Base-by-base conservation (phyloP, 305 asterid genomes). In the Ilex paraguariensis region DNA sequence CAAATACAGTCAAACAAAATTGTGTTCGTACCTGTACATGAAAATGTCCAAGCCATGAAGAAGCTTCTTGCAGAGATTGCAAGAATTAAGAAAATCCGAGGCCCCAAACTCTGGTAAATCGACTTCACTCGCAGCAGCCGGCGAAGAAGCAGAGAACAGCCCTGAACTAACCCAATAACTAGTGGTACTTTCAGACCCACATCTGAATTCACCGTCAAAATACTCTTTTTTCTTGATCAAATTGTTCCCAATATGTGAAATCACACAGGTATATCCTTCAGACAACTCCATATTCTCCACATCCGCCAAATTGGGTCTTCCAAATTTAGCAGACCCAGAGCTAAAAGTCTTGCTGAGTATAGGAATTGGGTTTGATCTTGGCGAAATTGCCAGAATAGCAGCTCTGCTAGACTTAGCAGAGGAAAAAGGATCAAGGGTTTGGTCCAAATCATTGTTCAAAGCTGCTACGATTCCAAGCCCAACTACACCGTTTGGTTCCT, bases 41-140 rank as follows among this genome's bases (percentile, higher is more conserved):
- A 82, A 89, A 72, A 89, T 87, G 73, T 89, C 96, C 87, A 89
- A 66, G n/a, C 96, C 96, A 49, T 89, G 82, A 70, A 89, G 96
- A 84, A 62, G 65, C 81, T 89, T 89, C 77, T 77, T 60, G 77
- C 96, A 89, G 44, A 84, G 86, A 76, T 77, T 81, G 81, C 95
- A 87, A 28, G 88, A 81, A 60, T 66, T 76, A 57, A 87, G 78
- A 82, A 81, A 86, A 76, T 69, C 84, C n/a, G 75, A 71, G 15
- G 52, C 44, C 54, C 3, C 21, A 59, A 55, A 62, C 13, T 17
- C 66, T n/a, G 11, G 17, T 17, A 59, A 65, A 17, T 66, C 67
- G 16, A 44, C 78, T 46, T 56, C 54, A 59, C 40, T 45, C 56
- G 21, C 9, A 12, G 54, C 56, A 10, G 61, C 55, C 10, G 59